Base-by-base conservation (phyloP, 2,329 filamentous ascomycete species). In the Sarocladium oryzae region DNA sequence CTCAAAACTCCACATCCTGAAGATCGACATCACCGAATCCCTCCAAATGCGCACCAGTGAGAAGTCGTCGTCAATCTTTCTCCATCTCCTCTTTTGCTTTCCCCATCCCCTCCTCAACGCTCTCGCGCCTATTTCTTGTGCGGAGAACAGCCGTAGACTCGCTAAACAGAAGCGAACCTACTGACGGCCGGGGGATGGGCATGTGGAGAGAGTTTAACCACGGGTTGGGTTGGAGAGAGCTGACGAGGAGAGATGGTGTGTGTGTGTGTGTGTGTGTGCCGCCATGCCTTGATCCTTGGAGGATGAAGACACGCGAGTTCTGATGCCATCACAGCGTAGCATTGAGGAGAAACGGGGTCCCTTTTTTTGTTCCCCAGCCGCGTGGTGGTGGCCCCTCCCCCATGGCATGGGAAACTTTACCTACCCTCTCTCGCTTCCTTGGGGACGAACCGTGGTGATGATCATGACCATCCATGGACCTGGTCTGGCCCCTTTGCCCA, bases 251-350 rank as follows among this genome's bases (percentile, higher is more conserved):
- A 7, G 36, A 21, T 40, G n/a, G 36, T 8, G 11, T 16, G 33
- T 36, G 33, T 36, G 18, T 45, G 40, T 36, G 33, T 16, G 18
- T 45, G 40, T 30, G 24, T 48, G n/a, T n/a, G n/a, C n/a, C n/a
- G 43, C 43, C 43, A n/a, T 48, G 43, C 43, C 33, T 48, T 48
- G 28, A 15, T 7, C 26, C 43, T 48, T 48, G 43, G 43, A 21
- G n/a, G n/a, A n/a, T n/a, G 43, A 33, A 48, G 16, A 43, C 26
- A 48, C 16, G 28, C 43, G 28, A 21, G 26, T 13, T 10, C n/a
- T n/a, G 11, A 33, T 43, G 40, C n/a, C 40, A 23, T 20, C 9
- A 30, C 11, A 33, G 43, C 16, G 43, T 48, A 32, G 43, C 43
- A 48, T 48, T 26, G n/a, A n/a, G 43, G 43, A 15, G 18, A 33